Base-by-base conservation (phyloP, 768 basidiomycete genomes). In the Kwoniella mangroviensis region DNA sequence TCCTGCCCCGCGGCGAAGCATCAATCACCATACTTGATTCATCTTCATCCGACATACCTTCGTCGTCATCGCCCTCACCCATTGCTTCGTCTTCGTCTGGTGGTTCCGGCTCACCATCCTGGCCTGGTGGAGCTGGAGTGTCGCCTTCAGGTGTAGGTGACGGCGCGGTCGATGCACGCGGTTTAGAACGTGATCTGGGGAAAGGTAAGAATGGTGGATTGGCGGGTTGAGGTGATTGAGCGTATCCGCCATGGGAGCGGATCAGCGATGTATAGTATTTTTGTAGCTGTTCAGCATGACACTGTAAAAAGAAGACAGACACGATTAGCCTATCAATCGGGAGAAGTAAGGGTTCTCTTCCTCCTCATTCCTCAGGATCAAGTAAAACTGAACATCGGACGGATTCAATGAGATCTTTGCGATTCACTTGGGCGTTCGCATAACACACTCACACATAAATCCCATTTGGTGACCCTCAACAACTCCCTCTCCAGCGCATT, bases 401-500 rank as follows among this genome's bases (percentile, higher is more conserved):
- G 34, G 34, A 34, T 7, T 34, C 34, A 7, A 28, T 34, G 34
- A 34, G 34, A 34, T 34, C 34, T 7, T 6, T 34, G 6, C 34
- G 34, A 34, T 34, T 34, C 34, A 34, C 3, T 34, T 7, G 9
- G 34, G 34, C 6, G 34, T 34, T 34, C 81, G 42, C 53, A 41
- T 68, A 65, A 68, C 68, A 70, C 60, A 85, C 86, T 76, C 75
- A 97, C 96, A 86, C 90, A 93, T 81, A 99, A 86, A 76, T 90
- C 88, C 96, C 97, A 99, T 79, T 97, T 93, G 67, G 97, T 94
- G 80, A 90, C 90, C 67, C 86, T 86, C 61, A 98, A 88, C 83
- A 99, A 94, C 83, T 98, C 96, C 82, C 92, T 87, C 85, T 99
- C 97, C 71, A 99, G 88, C 77, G 92, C 86, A 85, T 98, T 96